phyloP scores from a whole-genome alignment of 176 grass and related monocot species.

The Stipa capillata region DNA sequence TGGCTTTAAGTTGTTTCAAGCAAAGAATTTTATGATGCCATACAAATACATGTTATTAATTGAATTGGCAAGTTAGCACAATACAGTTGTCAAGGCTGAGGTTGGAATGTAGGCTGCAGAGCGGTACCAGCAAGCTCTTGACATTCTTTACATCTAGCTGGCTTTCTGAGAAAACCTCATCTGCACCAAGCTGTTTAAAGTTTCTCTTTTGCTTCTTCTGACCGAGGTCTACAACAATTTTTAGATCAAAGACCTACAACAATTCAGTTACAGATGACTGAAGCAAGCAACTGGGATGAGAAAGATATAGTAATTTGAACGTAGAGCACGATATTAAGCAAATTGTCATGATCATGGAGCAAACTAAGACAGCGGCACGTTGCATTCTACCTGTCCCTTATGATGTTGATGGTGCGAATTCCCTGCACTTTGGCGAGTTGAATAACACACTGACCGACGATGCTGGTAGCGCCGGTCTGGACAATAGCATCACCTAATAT shows the following conservation, averaged over 20 bases:
- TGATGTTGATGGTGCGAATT: slow-evolving; percentile 63
- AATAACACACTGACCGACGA: slow-evolving; percentile 72
- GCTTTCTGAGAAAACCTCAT: slow-evolving; percentile 56
- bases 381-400: slow-evolving; percentile 62
- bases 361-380: background rate
- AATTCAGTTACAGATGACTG: background rate
- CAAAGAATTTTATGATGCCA: background rate
- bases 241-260: slow-evolving; percentile 44
- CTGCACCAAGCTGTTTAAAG: slow-evolving; percentile 66
- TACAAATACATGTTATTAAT: background rate
- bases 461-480: slow-evolving; percentile 78
- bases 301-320: background rate
- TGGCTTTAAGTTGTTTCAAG: background rate
- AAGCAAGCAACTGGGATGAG: background rate
- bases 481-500: slow-evolving; percentile 48
- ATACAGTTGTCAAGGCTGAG: background rate
- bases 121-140: slow-evolving; percentile 66
- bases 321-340: background rate
- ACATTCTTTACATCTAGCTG: slow-evolving; percentile 75
- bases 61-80: background rate
- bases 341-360: background rate
- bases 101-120: background rate
- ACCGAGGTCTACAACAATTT: slow-evolving; percentile 50
- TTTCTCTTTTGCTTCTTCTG: slow-evolving; percentile 53
- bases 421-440: slow-evolving; percentile 54